phyloP scores from a whole-genome alignment of 768 basidiomycete species.

The Naganishia onofrii region DNA sequence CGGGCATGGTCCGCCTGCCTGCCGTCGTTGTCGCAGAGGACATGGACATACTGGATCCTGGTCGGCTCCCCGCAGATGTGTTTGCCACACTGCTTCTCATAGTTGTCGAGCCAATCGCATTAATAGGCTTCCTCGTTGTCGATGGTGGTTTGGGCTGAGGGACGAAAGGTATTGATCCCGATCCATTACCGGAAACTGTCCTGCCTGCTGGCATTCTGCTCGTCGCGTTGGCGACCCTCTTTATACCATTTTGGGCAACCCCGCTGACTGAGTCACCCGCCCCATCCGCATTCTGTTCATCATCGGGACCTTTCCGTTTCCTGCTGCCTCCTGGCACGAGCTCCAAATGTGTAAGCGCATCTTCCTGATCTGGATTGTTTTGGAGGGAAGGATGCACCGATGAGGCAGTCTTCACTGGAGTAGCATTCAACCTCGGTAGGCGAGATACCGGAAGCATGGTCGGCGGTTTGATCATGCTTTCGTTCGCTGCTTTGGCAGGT shows the following conservation, averaged over 20 bases:
- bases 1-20: not conserved
- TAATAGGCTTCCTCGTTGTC: slow-evolving; percentile 18
- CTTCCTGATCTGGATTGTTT: not conserved
- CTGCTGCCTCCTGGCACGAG: not conserved
- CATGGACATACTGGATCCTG: slow-evolving; percentile 16
- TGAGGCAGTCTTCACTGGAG: slow-evolving; percentile 6
- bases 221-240: not conserved
- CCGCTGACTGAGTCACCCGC: not conserved
- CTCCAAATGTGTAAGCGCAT: not conserved
- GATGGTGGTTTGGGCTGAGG: slow-evolving; percentile 21
- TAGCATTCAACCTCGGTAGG: slow-evolving; percentile 13
- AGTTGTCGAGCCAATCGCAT: slow-evolving; percentile 22
- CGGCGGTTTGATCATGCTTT: slow-evolving; percentile 22
- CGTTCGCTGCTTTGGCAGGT: slow-evolving; percentile 12
- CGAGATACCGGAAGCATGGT: slow-evolving; percentile 16
- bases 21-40: not conserved
- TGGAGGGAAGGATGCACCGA: not conserved
- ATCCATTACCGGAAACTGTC: not conserved
- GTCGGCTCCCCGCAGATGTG: slow-evolving; percentile 9
- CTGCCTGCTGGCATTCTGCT: not conserved
- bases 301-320: slow-evolving; percentile 29
- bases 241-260: not conserved
- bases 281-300: slow-evolving; percentile 1
- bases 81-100: slow-evolving; percentile 4
- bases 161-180: slow-evolving; percentile 7